Evolutionary conservation across 1,139 yeast species (phyloP), one percentile per base, ranked within the genome.

Genomic region (Debaryomyces sp.): DNA sequence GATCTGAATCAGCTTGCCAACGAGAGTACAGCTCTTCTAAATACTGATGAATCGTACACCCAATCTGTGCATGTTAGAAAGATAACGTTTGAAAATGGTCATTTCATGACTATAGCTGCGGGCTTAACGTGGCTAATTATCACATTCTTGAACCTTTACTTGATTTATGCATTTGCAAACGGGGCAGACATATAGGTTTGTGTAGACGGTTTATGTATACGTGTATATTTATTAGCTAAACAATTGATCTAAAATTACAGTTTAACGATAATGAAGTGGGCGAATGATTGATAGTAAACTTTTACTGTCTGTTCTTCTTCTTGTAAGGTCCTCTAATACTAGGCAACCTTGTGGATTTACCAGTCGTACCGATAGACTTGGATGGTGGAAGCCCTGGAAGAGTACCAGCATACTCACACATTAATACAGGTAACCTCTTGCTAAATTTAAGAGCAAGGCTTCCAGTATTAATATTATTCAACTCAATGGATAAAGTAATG

Each of bases 361-460:
- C 44, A 13, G 50, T 41, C 50, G 49, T 27, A 30, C 47, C 46
- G 2, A 55, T 45, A 13, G 46, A 43, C 44, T 59, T 60, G 35
- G 55, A 54, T 4, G 61, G 62, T 5, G 66, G 69, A 50, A 48
- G 78, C 0, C 90, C 90, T 1, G 97, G 97, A 59, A 91, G 76
- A 1, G 87, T 79, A 47, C 98, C 98, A 39, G 80, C 73, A 60
- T 88, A 91, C 56, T 87, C 89, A 17, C 85, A 80, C 60, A 84
- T 82, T 49, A 88, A 74, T 1, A 88, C 87, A 0, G 97, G 96
- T 40, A 91, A 59, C 47, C 68, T 75, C 43, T 72, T 64, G 54
- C 77, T 73, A 47, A 74, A 64, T 40, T 64, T 60, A 35, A 66
- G 54, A 10, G 79, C 69, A 32, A 80, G 58, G 17, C 62, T 60